Base-by-base conservation (phyloP, 371 early-diverging fungal genomes). In the Haplosporangium sp. region DNA sequence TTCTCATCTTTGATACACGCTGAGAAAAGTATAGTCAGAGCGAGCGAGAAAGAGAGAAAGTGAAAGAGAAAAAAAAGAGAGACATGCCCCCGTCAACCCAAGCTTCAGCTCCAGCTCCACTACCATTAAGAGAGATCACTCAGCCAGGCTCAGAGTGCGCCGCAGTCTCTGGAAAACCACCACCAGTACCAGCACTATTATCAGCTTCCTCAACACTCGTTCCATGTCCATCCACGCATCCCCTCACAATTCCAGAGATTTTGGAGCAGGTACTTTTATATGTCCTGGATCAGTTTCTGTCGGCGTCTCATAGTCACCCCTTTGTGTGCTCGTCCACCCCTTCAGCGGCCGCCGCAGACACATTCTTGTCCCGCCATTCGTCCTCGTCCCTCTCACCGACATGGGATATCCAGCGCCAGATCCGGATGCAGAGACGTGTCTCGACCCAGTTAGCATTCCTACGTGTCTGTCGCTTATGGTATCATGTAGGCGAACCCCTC, bases 211-310 rank as follows among this genome's bases (percentile, higher is more conserved):
- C 38, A 9, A 8, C 23, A 47, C 23, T 20, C 29, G 20, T 13
- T 42, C 20, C 55, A 47, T 46, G 21, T 42, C 16, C 20, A 38
- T 21, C 48, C 56, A 23, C 42, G 29, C 36, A 52, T 45, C 47
- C 66, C 52, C 42, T 72, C 60, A 29, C 10, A 37, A 62, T 72
- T 55, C 73, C 66, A 36, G 73, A 66, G 47, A 66, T 72, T 46
- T 58, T 72, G 37, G 73, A 72, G 42, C 48, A 57, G n/a, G 45
- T 69, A 20, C 48, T 69, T 16, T 16, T 54, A 20, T 54, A 63
- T 55, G 56, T 68, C 18, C 68, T 68, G 9, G 29, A 20, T 40
- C 55, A 61, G 62, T 68, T 68, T 50, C 68, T 61, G 41, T 14
- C 20, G 21, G 23, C 67, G 13, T 20, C 53, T 29, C 53, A 52